A percentile compares a stretch with the other conserved stretches of the same genome.
These are phyloP conservation scores for Podaxis sp. DNA, from an alignment of 768 basidiomycete species.

Conservation along the genomic window DNA sequence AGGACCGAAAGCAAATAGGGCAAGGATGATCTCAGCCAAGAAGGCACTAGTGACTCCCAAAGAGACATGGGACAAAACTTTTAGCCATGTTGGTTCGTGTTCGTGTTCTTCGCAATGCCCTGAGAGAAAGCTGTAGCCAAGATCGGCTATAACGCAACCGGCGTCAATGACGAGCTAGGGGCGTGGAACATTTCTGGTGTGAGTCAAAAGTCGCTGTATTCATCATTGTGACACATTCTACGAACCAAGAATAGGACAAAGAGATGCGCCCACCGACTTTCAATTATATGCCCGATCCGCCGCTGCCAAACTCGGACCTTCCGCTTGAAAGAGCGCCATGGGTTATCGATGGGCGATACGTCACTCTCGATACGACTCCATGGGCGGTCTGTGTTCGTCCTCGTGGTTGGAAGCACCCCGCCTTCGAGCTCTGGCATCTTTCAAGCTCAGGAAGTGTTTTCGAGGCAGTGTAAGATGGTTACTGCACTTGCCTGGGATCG, in stretches of 20 bases:
- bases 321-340: conserved; percentile 23
- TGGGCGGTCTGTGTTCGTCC: background rate
- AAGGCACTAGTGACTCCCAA: conserved; percentile 71
- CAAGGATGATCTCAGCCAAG: conserved; percentile 73
- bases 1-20: conserved; percentile 66
- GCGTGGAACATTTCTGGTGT: background rate
- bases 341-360: background rate
- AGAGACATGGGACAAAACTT: conserved; percentile 60
- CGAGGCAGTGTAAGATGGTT: background rate
- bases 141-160: conserved; percentile 68
- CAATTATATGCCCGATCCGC: conserved; percentile 45
- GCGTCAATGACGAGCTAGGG: conserved; percentile 63
- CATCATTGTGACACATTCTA: background rate
- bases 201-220: background rate
- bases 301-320: conserved; percentile 1
- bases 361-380: conserved; percentile 11
- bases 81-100: conserved; percentile 61
- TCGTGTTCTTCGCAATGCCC: conserved; percentile 44
- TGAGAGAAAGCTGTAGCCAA: conserved; percentile 65
- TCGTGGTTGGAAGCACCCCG: conserved; percentile 38
- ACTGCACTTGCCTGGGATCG: background rate
- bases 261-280: conserved; percentile 56
- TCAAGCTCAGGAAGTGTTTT: conserved; percentile 8
- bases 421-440: conserved; percentile 44
- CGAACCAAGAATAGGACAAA: conserved; percentile 18